Percentiles rank a stretch among this genome's conserved stretches.
These are phyloP conservation scores for Ophiostoma piceae DNA, from an alignment of 2,329 filamentous ascomycete genomes.

Conservation along the genomic window DNA sequence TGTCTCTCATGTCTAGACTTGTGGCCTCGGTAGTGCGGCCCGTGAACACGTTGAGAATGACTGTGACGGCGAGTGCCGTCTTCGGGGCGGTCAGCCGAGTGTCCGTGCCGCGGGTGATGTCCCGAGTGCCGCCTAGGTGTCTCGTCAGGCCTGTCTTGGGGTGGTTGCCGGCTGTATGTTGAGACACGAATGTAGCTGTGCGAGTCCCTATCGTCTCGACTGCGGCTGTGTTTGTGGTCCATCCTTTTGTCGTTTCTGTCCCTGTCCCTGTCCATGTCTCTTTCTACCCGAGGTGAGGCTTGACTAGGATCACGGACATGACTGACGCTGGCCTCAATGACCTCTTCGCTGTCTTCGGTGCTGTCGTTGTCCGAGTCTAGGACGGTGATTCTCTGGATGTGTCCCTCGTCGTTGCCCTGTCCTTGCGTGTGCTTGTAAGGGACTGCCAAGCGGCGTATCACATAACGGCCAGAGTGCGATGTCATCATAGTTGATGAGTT, in stretches of 20 bases:
- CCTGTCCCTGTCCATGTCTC: background rate
- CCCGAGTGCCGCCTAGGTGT: background rate
- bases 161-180: background rate
- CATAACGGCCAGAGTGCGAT: background rate
- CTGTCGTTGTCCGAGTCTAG: background rate
- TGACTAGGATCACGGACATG: background rate
- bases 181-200: background rate
- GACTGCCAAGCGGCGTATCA: background rate
- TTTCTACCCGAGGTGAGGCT: background rate
- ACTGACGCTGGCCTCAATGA: background rate
- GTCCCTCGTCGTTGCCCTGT: background rate
- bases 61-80: background rate
- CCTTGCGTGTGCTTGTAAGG: background rate
- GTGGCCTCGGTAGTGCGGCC: background rate
- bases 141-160: background rate
- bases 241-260: background rate
- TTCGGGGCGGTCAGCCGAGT: background rate
- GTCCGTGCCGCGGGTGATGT: background rate
- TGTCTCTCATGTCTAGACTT: background rate
- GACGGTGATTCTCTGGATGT: background rate
- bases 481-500: background rate
- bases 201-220: background rate
- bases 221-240: background rate
- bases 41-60: background rate
- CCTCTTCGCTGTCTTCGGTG: background rate